These are phyloP conservation scores for Curvularia sp. DNA, from an alignment of 2,329 filamentous ascomycete species.

Conservation along the genomic window DNA sequence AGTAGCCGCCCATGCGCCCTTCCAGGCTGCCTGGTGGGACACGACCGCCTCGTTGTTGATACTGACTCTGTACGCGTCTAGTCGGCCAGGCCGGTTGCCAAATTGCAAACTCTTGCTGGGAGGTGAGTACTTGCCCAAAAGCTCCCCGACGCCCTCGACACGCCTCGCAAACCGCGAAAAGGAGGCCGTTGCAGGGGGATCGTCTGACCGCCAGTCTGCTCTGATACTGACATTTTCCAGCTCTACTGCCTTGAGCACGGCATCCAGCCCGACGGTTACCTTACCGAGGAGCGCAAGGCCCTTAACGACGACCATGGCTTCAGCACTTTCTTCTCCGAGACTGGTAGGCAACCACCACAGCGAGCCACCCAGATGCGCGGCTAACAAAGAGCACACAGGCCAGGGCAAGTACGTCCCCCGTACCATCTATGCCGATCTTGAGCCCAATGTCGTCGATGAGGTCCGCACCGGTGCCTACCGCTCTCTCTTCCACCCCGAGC, in stretches of 20 bases:
- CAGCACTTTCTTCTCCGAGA: slow-evolving; percentile 99
- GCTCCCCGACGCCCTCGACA: slow-evolving; percentile 11
- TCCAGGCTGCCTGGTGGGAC: slow-evolving; percentile 52
- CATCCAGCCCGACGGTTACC: slow-evolving; percentile 97
- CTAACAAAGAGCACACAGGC: slow-evolving; percentile 62
- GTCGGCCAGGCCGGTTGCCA: slow-evolving; percentile 99
- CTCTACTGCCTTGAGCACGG: slow-evolving; percentile 99
- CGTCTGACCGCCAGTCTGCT: slow-evolving; percentile 37
- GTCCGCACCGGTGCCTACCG: slow-evolving; percentile 97
- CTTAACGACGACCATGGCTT: slow-evolving; percentile 94
- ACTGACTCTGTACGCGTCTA: slow-evolving; percentile 67
- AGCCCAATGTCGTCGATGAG: slow-evolving; percentile 99
- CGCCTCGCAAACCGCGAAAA: slow-evolving; percentile 20
- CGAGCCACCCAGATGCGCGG: slow-evolving; percentile 23
- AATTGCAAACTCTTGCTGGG: slow-evolving; percentile 99
- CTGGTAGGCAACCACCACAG: slow-evolving; percentile 66
- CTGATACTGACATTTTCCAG: slow-evolving; percentile 59
- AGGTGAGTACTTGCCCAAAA: slow-evolving; percentile 72
- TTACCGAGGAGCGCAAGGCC: slow-evolving; percentile 96
- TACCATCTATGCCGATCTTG: slow-evolving; percentile 99
- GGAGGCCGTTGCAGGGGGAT: slow-evolving; percentile 42
- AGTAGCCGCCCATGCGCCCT: slow-evolving; percentile 55
- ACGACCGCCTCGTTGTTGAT: slow-evolving; percentile 39
- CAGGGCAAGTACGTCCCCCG: slow-evolving; percentile 99
- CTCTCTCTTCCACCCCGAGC: slow-evolving; percentile 96